A percentile compares a stretch with the other conserved stretches of the same genome.
phyloP scores from a whole-genome alignment of 2,329 filamentous ascomycete species.

The Cytospora piceae region DNA sequence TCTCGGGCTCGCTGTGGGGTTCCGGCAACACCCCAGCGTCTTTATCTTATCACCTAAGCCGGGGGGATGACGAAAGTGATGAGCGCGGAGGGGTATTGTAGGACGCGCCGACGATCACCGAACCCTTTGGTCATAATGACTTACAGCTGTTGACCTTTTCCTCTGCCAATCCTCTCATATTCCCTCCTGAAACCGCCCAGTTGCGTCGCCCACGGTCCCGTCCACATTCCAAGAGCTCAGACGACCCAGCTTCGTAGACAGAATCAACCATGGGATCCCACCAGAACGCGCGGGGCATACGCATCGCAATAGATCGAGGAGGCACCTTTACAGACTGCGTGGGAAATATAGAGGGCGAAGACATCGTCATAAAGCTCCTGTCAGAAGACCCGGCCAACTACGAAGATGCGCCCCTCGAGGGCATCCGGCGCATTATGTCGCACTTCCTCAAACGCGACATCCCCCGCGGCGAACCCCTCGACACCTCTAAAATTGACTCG shows the following conservation, averaged over 20 bases:
- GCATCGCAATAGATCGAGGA: constrained; percentile 78
- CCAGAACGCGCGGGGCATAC: constrained; percentile 60
- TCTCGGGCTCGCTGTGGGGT: neutral
- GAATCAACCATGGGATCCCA: constrained; percentile 41
- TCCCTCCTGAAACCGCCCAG: neutral
- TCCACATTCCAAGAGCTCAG: neutral
- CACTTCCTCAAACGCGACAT: constrained; percentile 76
- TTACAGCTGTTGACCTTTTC: too few relatives aligned
- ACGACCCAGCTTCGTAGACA: neutral
- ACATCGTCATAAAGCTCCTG: constrained; percentile 60
- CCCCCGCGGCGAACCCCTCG: constrained; percentile 76
- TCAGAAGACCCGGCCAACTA: constrained; percentile 92
- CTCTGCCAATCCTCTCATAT: neutral
- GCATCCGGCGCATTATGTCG: constrained; percentile 83
- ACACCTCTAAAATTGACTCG: constrained; percentile 82
- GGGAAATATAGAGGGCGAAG: constrained; percentile 65
- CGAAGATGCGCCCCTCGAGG: constrained; percentile 86
- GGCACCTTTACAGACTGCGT: constrained; percentile 94
- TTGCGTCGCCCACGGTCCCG: neutral
- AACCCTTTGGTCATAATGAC: neutral
- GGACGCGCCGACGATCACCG: neutral
- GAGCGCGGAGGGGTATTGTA: neutral
- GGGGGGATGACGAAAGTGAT: neutral
- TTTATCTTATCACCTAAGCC: neutral
- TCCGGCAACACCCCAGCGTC: neutral